Base-by-base conservation (phyloP, 2,329 filamentous ascomycete species). In the Botrytis aclada region DNA sequence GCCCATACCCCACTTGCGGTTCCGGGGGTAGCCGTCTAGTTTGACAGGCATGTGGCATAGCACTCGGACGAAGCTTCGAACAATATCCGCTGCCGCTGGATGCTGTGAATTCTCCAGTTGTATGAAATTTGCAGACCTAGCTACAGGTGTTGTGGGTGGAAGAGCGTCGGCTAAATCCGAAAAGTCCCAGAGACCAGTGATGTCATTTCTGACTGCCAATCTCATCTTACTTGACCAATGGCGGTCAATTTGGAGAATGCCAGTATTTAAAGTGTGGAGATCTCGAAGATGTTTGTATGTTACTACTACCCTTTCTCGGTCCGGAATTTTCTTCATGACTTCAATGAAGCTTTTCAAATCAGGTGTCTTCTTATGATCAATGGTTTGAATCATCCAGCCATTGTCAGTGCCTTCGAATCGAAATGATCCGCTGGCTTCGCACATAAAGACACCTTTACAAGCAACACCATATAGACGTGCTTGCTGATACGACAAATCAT, bases 161-260 rank as follows among this genome's bases (percentile, higher is more conserved):
- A 98, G 84, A 43, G 96, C 87, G 74, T 96, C 92, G 29, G 90
- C 92, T 54, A 99, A 86, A 79, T 97, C 93, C 45, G 88, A 88
- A 79, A 98, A 98, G 82, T 99, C 96, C 97, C 96, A 99, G 14
- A 98, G 84, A 9, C 96, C 97, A 1, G 93, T 93, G 75, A 86
- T 84, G 80, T 99, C 96, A 82, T 99, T 99, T 72, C 96, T 90
- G 70, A 95, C 89, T 6, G 95, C 95, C 79, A 98, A 85, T 79
- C 94, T 92, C 93, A 99, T 98, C 84, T 97, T 97, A 73, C 91
- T 91, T 67, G 94, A 92, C 96, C 96, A 99, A 83, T 99, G 96
- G 61, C 96, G 90, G 82, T 99, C 96, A 72, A 99, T 89, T 76
- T 96, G 92, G 76, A 98, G 88, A 80, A 99, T 95, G 73, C 92